Evolutionary conservation across 2,329 filamentous ascomycete genomes (phyloP).

Genomic region (Trichophyton rubrum): DNA sequence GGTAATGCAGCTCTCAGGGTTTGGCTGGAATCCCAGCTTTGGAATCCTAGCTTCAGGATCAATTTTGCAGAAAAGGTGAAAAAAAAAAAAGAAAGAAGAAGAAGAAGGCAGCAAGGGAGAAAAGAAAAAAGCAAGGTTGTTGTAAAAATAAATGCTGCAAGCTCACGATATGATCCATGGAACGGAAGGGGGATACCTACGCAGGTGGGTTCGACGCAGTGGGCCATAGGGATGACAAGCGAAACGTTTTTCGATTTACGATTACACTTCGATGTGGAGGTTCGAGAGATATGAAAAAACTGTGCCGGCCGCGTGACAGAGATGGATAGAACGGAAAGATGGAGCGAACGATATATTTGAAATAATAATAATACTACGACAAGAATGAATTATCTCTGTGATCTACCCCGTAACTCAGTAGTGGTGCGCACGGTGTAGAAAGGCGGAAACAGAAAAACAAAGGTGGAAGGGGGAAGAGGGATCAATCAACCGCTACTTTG

Average conservation of each 20-base stretch:
- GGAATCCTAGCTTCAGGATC: neutral
- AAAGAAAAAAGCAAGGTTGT: neutral
- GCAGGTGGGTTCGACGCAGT: neutral
- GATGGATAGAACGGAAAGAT: neutral
- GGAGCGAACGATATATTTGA: neutral
- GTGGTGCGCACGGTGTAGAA: neutral
- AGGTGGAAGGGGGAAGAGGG: neutral
- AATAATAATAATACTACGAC: too few species aligned
- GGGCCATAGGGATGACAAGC: conserved; percentile 2
- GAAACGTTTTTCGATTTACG: conserved; percentile 1
- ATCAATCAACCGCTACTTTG: neutral
- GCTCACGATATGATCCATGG: conserved; percentile 2
- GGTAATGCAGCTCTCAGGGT: neutral
- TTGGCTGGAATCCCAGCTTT: neutral
- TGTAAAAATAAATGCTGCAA: neutral
- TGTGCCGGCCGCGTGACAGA: neutral
- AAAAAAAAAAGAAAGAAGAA: neutral
- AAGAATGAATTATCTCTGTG: neutral
- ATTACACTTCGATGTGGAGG: neutral
- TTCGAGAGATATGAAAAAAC: neutral
- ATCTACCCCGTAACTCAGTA: neutral
- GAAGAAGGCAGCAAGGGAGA: neutral
- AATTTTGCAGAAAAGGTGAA: neutral
- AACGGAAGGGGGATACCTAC: neutral
- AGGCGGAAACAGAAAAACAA: neutral